Percentiles rank a stretch among this genome's conserved stretches.
Conservation (phyloP, 306 rosid genomes). For the Malus fusca region DNA sequence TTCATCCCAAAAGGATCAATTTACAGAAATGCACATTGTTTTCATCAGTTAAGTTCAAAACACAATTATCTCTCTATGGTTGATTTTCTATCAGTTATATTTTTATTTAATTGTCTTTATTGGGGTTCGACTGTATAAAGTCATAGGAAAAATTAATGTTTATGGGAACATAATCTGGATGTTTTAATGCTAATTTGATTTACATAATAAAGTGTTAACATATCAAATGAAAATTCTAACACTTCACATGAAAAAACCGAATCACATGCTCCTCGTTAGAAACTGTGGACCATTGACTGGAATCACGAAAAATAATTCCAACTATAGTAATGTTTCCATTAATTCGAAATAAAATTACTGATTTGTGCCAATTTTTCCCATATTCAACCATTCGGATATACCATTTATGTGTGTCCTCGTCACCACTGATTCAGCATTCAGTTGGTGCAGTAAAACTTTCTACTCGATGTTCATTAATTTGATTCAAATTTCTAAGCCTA, state of each 20-base stretch:
- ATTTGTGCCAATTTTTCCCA: not conserved
- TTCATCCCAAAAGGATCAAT: slow-evolving; percentile 54
- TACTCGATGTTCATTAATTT: not conserved
- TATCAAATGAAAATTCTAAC: not conserved
- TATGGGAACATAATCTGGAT: not conserved
- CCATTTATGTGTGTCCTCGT: not conserved
- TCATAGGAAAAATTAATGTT: not conserved
- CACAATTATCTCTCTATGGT: not conserved
- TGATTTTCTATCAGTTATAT: not conserved
- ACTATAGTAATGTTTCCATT: not conserved
- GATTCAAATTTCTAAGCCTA: not conserved
- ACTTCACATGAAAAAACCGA: no score
- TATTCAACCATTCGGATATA: not conserved
- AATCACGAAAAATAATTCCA: not conserved
- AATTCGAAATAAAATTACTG: not conserved
- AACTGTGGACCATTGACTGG: not conserved
- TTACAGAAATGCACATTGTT: slow-evolving; percentile 43
- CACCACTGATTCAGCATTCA: not conserved
- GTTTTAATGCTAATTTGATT: not conserved
- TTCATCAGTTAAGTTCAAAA: slow-evolving; percentile 21
- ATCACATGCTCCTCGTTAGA: no score
- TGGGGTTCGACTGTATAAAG: not conserved
- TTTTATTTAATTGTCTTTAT: not conserved
- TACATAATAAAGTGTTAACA: not conserved
- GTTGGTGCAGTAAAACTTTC: not conserved